phyloP scores from a whole-genome alignment of 441 rosid genomes.

The Pelargonium australe region DNA sequence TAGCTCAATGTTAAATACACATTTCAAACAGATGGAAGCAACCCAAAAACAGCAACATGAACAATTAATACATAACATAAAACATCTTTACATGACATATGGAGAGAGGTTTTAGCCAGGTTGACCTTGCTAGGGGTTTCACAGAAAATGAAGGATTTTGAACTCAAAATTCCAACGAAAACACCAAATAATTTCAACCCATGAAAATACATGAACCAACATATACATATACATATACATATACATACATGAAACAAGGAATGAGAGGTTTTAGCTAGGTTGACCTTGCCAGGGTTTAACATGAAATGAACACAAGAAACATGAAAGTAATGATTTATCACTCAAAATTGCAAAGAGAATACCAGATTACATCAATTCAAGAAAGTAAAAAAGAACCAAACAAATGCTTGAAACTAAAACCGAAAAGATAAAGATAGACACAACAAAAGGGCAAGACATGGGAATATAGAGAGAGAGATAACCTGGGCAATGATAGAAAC shows the following conservation, averaged over 20 bases:
- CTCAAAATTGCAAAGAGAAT: too few relatives aligned
- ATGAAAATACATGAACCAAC: neutral
- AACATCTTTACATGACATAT: neutral
- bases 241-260: too few relatives aligned
- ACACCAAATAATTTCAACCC: constrained; percentile 4
- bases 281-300: too few relatives aligned
- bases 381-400: too few relatives aligned
- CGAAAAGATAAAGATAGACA: too few relatives aligned
- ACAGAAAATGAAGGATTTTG: neutral
- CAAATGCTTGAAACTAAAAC: neutral
- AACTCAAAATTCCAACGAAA: neutral
- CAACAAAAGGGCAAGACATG: neutral
- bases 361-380: too few relatives aligned
- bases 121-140: constrained; percentile 1
- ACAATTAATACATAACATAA: neutral
- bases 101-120: neutral
- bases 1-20: neutral
- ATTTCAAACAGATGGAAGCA: neutral
- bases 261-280: too few relatives aligned
- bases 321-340: too few relatives aligned
- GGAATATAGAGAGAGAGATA: constrained; percentile 15
- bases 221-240: neutral
- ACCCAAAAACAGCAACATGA: neutral
- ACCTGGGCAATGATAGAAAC: constrained; percentile 63
- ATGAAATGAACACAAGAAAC: too few relatives aligned